Evolutionary conservation across 805 yeast genomes (phyloP), one percentile per base, ranked within the genome.

Genomic region (Yarrowia phangngaensis): DNA sequence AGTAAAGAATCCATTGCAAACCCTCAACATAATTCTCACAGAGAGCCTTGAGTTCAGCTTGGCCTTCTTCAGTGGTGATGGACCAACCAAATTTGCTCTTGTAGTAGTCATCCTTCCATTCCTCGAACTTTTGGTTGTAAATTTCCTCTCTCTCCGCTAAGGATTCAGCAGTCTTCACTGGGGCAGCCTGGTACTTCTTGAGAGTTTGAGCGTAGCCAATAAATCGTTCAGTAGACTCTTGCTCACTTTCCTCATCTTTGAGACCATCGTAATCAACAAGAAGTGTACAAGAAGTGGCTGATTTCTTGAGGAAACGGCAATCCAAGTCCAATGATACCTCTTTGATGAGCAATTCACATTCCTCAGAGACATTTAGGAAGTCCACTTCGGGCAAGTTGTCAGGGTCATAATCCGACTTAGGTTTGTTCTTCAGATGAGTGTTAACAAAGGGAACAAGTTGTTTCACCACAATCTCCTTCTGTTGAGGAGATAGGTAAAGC

Each of bases 1-100:
- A 90, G 60, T 75, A 80, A 64, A 92, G 70, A 11, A 92, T 97
- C 98, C 98, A 90, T 67, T 90, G 98, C 54, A 90, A 72, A 55
- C 98, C 98, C 65, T 89, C 95, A 31, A 92, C 72, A 61, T 89
- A 92, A 61, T 85, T 88, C 56, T 79, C 78, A 6, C 94, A 75
- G 55, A 87, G 63, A 8, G 77, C 80, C n/a, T 63, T 64, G 55
- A 89, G 66, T 51, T 76, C 65, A 0, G 76, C 82, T 17, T 73
- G 75, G 50, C 80, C 73, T 31, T 56, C 56, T 55, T 82, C 82
- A 24, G 77, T 64, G 50, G 79, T 71, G 34, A 63, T 61, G 4
- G 81, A 71, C 54, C 86, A 86, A 2, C 76, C 78, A 53, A 92
- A 70, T 61, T 92, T 92, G n/a, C 78, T 77, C 53, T 76, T 74